Conservation (phyloP, 176 grass and related monocot genomes). For the Hyparrhenia diplandra region DNA sequence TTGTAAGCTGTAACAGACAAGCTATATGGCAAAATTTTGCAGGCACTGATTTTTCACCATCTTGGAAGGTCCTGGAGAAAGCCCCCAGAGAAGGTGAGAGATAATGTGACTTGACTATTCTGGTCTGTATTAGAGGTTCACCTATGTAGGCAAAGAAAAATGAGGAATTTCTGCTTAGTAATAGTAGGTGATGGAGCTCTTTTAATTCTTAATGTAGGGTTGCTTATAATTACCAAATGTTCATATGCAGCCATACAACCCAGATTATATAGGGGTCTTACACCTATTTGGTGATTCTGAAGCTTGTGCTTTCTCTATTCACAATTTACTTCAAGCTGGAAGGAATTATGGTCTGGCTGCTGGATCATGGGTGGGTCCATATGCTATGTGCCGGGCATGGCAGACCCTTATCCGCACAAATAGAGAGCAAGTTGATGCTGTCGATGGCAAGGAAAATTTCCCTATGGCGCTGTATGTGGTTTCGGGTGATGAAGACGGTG, state of each 20-base stretch:
- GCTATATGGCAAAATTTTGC: slow-evolving; percentile 3
- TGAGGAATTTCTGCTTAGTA: neutral
- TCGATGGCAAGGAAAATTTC: slow-evolving; percentile 40
- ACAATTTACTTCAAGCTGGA: slow-evolving; percentile 88
- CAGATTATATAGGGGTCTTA: slow-evolving; percentile 72
- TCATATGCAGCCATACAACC: slow-evolving; percentile 85
- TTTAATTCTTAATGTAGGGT: slow-evolving; percentile 53
- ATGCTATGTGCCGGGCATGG: slow-evolving; percentile 95
- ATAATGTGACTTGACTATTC: neutral
- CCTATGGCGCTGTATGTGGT: slow-evolving; percentile 89
- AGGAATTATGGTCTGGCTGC: slow-evolving; percentile 72
- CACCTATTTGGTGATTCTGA: slow-evolving; percentile 85
- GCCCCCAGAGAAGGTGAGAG: slow-evolving; percentile 67
- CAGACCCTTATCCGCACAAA: slow-evolving; percentile 73
- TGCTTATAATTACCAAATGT: slow-evolving; percentile 63
- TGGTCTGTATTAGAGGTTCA: neutral
- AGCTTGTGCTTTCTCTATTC: slow-evolving; percentile 72
- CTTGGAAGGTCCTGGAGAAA: slow-evolving; percentile 96
- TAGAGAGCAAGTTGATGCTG: slow-evolving; percentile 35
- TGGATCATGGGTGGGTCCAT: slow-evolving; percentile 94
- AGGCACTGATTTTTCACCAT: slow-evolving; percentile 91
- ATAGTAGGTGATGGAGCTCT: slow-evolving; percentile 41
- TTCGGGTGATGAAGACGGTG: slow-evolving; percentile 95
- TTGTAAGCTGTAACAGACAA: neutral
- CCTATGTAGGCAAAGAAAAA: neutral